phyloP scores from a whole-genome alignment of 2,329 filamentous ascomycete genomes.

The Paecilomyces sp. region DNA sequence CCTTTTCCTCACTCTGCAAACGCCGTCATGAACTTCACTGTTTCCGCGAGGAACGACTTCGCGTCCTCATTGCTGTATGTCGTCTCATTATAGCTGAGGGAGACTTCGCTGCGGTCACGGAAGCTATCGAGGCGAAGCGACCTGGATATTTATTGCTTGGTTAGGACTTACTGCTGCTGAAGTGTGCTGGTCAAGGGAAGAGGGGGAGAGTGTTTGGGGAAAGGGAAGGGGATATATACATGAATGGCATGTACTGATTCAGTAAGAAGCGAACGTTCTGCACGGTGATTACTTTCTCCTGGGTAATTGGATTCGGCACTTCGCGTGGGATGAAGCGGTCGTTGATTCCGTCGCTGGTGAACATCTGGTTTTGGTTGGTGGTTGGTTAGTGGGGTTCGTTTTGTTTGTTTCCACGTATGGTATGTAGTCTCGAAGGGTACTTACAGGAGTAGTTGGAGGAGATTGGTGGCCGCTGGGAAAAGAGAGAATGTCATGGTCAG shows the following conservation, averaged over 20 bases:
- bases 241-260: slow-evolving; percentile 3
- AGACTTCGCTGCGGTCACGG: slow-evolving; percentile 1
- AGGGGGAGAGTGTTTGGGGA: no score
- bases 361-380: not conserved
- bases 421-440: not conserved
- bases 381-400: not conserved
- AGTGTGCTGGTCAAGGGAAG: not conserved
- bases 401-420: no score
- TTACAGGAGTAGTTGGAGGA: not conserved
- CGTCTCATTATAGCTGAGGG: slow-evolving; percentile 3
- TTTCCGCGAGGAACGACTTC: not conserved
- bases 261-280: slow-evolving; percentile 2
- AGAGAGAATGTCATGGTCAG: not conserved
- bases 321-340: slow-evolving; percentile 3
- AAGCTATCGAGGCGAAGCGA: slow-evolving; percentile 4
- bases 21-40: not conserved
- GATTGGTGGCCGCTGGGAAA: not conserved
- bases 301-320: not conserved
- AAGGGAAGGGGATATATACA: not conserved
- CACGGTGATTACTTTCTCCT: slow-evolving; percentile 1
- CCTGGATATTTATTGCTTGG: not conserved
- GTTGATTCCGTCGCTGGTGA: slow-evolving; percentile 4
- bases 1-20: not conserved
- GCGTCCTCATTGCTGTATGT: slow-evolving; percentile 3
- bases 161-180: not conserved